Evolutionary conservation across 2,329 filamentous ascomycete species (phyloP).

Genomic region (Ophiostoma piceae): DNA sequence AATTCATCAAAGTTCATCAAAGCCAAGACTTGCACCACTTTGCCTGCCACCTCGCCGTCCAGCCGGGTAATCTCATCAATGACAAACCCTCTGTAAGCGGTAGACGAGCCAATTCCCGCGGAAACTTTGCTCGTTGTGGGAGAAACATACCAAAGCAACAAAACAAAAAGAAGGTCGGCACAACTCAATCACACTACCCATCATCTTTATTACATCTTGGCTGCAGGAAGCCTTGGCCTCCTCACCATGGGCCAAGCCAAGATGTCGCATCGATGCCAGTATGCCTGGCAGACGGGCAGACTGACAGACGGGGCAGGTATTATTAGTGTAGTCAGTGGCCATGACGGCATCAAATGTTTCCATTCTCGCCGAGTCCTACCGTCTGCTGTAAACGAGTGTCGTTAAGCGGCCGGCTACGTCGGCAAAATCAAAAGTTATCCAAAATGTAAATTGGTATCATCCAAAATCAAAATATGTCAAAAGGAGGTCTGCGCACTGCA

Average conservation of each 20-base stretch:
- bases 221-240: not conserved
- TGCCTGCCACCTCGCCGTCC: not conserved
- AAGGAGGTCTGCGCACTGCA: slow-evolving; percentile 6
- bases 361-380: not conserved
- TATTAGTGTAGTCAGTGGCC: not conserved
- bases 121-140: too few species aligned
- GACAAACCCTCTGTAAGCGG: not conserved
- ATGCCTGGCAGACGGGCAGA: not conserved
- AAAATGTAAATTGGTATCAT: slow-evolving; percentile 6
- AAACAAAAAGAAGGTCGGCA: not conserved
- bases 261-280: not conserved
- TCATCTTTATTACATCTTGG: not conserved
- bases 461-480: not conserved
- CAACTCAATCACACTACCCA: too few species aligned
- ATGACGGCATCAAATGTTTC: slow-evolving; percentile 7
- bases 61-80: not conserved
- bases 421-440: not conserved
- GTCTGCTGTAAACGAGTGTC: not conserved
- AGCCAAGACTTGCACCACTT: not conserved
- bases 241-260: not conserved
- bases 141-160: too few species aligned
- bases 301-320: not conserved
- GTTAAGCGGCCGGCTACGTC: not conserved
- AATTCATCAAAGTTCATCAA: not conserved
- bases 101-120: not conserved